These are phyloP conservation scores for Ligustrum vulgare DNA, from an alignment of 257 asterid genomes.

Conservation along the genomic window DNA sequence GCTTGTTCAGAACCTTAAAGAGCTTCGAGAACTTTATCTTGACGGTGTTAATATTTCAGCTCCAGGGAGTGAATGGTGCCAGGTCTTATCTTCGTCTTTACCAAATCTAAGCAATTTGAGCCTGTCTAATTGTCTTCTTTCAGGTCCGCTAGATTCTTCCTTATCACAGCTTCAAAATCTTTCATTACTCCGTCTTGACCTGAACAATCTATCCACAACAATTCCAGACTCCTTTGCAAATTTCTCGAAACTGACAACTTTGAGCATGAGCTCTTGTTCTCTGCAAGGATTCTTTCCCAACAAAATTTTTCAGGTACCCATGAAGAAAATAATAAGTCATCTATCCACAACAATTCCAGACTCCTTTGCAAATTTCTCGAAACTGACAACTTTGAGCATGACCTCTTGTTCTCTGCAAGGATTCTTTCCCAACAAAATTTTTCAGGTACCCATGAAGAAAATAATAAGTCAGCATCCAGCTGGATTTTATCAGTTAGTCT, in stretches of 20 bases:
- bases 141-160: constrained; percentile 33
- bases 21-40: constrained; percentile 40
- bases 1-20: constrained; percentile 3
- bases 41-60: constrained; percentile 37
- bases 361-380: constrained; percentile 25
- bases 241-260: constrained; percentile 26
- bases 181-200: constrained; percentile 27
- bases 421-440: constrained; percentile 15
- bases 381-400: constrained; percentile 24
- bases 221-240: constrained; percentile 23
- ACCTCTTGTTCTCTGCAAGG: constrained; percentile 29
- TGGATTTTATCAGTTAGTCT: too few species aligned
- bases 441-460: constrained; percentile 24
- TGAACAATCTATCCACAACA: constrained; percentile 19
- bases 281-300: constrained; percentile 29
- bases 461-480: too few species aligned
- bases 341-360: constrained; percentile 22
- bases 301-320: constrained; percentile 22
- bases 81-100: constrained; percentile 32
- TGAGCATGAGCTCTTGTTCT: constrained; percentile 22
- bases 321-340: too few species aligned
- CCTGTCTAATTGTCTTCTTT: constrained; percentile 26
- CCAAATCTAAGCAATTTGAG: constrained; percentile 38
- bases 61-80: constrained; percentile 31
- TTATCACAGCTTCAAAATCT: constrained; percentile 22